A percentile compares a stretch with the other conserved stretches of the same genome.
phyloP scores from a whole-genome alignment of 495 filamentous ascomycete genomes.

The Penicillium cinerascens region DNA sequence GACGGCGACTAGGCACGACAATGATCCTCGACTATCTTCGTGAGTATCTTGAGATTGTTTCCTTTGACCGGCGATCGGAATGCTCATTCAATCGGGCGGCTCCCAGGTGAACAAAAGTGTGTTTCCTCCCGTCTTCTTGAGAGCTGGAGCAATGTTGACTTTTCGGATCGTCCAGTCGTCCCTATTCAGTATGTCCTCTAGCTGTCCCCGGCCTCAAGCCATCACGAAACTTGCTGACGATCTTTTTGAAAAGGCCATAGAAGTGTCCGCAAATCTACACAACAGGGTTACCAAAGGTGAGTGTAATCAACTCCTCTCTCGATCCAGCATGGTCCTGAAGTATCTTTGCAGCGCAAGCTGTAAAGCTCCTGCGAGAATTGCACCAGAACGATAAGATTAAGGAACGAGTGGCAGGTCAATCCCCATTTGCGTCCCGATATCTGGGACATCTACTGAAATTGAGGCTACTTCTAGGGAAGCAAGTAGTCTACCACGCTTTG shows the following conservation, averaged over 20 bases:
- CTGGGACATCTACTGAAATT: constrained; percentile 5
- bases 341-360: constrained; percentile 49
- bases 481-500: constrained; percentile 59
- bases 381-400: constrained; percentile 58
- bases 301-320: neutral
- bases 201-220: neutral
- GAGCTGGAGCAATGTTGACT: constrained; percentile 2
- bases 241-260: constrained; percentile 47
- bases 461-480: constrained; percentile 48
- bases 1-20: constrained; percentile 22
- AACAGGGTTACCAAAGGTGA: constrained; percentile 64
- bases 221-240: neutral
- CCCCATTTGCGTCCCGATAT: neutral
- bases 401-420: constrained; percentile 52
- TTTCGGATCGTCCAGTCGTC: constrained; percentile 42
- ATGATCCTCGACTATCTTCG: constrained; percentile 57
- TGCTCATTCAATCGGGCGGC: neutral
- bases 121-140: constrained; percentile 1
- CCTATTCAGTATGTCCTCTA: constrained; percentile 50
- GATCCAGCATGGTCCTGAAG: constrained; percentile 5
- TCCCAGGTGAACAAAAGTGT: constrained; percentile 56
- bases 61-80: neutral
- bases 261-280: constrained; percentile 64
- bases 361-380: constrained; percentile 60
- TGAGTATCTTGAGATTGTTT: constrained; percentile 29